These are phyloP conservation scores for Stephania yunnanensis DNA, from an alignment of 164 flowering plant genomes.

Conservation along the genomic window DNA sequence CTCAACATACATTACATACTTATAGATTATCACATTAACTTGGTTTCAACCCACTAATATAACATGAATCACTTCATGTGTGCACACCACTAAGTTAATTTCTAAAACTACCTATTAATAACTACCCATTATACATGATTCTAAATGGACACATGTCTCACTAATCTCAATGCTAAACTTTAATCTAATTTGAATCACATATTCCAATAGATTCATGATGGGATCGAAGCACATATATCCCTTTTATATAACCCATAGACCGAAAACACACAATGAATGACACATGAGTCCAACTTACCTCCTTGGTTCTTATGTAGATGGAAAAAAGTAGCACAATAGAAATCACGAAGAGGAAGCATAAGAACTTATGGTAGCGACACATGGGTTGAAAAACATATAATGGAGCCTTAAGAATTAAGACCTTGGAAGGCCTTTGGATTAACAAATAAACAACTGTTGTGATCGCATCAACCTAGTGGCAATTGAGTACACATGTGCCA, in stretches of 20 bases:
- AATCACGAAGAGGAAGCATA: neutral
- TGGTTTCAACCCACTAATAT: too few species aligned
- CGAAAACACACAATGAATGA: neutral
- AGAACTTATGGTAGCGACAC: neutral
- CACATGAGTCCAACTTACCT: constrained; percentile 2
- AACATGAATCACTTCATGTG: too few species aligned
- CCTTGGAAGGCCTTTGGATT: neutral
- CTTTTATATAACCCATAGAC: neutral
- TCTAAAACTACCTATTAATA: too few species aligned
- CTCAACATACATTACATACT: too few species aligned
- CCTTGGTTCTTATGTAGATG: neutral
- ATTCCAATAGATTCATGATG: too few species aligned
- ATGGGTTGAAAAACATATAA: neutral
- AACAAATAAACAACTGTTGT: neutral
- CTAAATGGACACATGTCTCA: too few species aligned
- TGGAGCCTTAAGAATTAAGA: neutral
- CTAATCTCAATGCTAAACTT: too few species aligned
- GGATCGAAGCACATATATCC: constrained; percentile 4
- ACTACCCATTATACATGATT: too few species aligned
- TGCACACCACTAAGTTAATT: too few species aligned
- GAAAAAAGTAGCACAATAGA: neutral
- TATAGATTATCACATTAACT: too few species aligned
- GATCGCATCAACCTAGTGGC: neutral
- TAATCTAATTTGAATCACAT: too few species aligned
- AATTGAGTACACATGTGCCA: neutral